These are phyloP conservation scores for Cucurbita argyrosperma DNA, from an alignment of 306 rosid species.

Conservation along the genomic window DNA sequence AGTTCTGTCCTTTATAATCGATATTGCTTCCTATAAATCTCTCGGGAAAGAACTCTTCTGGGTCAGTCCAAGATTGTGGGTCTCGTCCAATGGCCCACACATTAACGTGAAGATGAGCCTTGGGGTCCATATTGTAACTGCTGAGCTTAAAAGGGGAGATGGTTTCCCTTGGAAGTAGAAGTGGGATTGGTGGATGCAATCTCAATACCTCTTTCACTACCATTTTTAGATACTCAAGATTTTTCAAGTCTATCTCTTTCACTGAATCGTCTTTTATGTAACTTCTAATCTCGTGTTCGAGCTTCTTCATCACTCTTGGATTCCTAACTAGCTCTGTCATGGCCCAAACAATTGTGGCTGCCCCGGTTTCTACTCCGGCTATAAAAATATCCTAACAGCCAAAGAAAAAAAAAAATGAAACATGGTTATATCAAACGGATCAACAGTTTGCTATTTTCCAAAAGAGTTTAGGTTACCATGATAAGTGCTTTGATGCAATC, in stretches of 20 bases:
- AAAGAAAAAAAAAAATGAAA: too few species aligned
- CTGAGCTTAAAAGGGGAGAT: neutral
- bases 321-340: conserved; percentile 20
- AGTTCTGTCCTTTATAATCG: conserved; percentile 11
- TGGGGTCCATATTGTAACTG: conserved; percentile 15
- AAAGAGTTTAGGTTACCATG: too few species aligned
- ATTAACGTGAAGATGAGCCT: conserved; percentile 12
- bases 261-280: neutral
- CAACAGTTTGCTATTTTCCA: too few species aligned
- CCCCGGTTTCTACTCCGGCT: conserved; percentile 5
- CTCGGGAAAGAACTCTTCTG: conserved; percentile 4
- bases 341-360: conserved; percentile 19
- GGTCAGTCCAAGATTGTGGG: neutral
- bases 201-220: conserved; percentile 22
- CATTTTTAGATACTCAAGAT: conserved; percentile 15
- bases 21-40: neutral
- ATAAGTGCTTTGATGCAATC: too few species aligned
- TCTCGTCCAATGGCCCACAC: conserved; percentile 22
- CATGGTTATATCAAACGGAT: too few species aligned
- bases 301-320: conserved; percentile 19
- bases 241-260: neutral
- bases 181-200: conserved; percentile 17
- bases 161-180: conserved; percentile 12
- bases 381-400: conserved; percentile 21
- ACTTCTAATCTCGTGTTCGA: conserved; percentile 24